Evolutionary conservation across 352 stramenopile species (phyloP).

Genomic region (Peronospora destructor): DNA sequence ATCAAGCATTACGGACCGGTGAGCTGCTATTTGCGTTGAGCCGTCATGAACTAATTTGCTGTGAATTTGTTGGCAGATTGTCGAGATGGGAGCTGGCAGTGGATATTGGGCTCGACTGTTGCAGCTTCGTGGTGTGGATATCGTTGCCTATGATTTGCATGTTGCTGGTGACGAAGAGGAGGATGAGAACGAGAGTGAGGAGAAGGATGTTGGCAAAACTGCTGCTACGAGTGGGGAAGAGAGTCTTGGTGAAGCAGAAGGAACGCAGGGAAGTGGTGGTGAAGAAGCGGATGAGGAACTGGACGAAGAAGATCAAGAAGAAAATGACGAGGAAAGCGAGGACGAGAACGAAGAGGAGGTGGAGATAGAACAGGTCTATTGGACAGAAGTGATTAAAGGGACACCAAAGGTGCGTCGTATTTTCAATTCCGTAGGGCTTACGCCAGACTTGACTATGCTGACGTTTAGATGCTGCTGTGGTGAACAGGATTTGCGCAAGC

Average conservation of each 20-base stretch:
- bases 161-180: constrained; percentile 49
- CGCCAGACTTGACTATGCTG: neutral
- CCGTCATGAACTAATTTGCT: constrained; percentile 7
- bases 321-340: constrained; percentile 14
- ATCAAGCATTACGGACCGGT: constrained; percentile 88
- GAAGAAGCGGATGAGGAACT: constrained; percentile 26
- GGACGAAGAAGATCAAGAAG: constrained; percentile 15
- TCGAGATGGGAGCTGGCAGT: constrained; percentile 88
- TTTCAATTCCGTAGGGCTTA: neutral
- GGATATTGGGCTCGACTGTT: constrained; percentile 84
- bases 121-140: constrained; percentile 69
- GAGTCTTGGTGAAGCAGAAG: constrained; percentile 24
- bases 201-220: constrained; percentile 16
- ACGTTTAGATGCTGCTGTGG: neutral
- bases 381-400: constrained; percentile 70
- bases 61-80: constrained; percentile 44
- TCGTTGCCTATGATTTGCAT: constrained; percentile 84
- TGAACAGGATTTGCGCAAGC: constrained; percentile 52
- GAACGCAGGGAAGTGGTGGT: constrained; percentile 21
- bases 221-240: constrained; percentile 30
- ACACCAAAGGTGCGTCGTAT: constrained; percentile 47
- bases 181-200: constrained; percentile 11
- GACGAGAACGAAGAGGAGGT: constrained; percentile 58
- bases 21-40: neutral
- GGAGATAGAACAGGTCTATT: constrained; percentile 80